Evolutionary conservation across 805 yeast genomes (phyloP), one percentile per base, ranked within the genome.

Genomic region (Scheffersomyces lignosus): DNA sequence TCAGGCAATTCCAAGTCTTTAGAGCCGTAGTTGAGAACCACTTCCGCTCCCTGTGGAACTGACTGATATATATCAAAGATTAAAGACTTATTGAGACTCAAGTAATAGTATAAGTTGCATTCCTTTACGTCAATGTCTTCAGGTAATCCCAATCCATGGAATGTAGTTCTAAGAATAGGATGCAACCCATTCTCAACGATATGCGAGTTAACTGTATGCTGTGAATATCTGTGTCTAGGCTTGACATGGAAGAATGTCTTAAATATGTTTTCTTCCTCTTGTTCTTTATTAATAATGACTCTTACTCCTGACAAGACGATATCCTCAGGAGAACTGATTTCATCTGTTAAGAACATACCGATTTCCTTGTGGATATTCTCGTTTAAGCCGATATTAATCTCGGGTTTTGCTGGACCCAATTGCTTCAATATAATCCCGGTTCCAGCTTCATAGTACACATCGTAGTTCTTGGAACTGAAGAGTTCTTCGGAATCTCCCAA

Each of bases 181-280:
- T 70, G 75, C 52, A 58, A 40, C 3, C 75, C 72, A 34, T 62
- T 63, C 0, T 48, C 36, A 9, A 33, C 27, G 12, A 51, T 28
- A 1, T 15, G n/a, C 15, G 50, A 22, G n/a, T 25, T 32, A 15
- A 17, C 32, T 16, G 15, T 14, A 13, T 18, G 25, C 10, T 31
- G 27, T 2, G 44, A 25, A 15, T 18, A 24, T 27, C 71, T 45
- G 39, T 66, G 70, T 24, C 70, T 48, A 4, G 73, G 73, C 42
- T 66, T 66, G 10, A 64, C 54, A 43, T 70, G 74, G 47, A 70
- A 67, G 38, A 70, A 40, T 0, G 75, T 70, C 31, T 59, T 60
- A 42, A 54, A 59, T 5, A 63, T 42, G 22, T 46, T 44, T 16
- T 51, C 52, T 1, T 49, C 48, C 4, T 40, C 44, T 3, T 37